Base-by-base conservation (phyloP, 495 filamentous ascomycete species). In the Aspergillus baeticus region DNA sequence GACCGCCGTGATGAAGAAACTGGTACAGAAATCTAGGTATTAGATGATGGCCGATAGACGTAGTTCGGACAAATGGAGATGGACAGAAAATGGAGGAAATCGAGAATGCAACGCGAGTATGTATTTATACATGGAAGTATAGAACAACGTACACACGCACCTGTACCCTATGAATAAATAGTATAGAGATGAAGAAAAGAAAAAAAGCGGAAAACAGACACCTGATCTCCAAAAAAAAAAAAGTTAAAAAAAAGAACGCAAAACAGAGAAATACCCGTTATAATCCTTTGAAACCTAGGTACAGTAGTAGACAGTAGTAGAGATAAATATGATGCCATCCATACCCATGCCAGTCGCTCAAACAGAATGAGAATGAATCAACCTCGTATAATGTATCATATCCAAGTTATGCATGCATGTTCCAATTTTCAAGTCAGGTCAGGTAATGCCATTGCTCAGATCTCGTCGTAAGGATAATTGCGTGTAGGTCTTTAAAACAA, bases 351-450 rank as follows among this genome's bases (percentile, higher is more conserved):
- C 17, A 49, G 45, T 49, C 45, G 45, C 45, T 49, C 18, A 51
- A 29, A 50, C 35, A 43, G 31, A 36, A 35, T 10, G 33, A 47
- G 39, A 31, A 18, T 29, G 26, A 49, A 29, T 54, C 48, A 38
- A 51, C 48, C 36, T 62, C 59, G 41, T 55, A 54, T 21, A 56
- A 57, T 46, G 58, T 51, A 57, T 59, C 48, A 51, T 55, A 54
- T 48, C 51, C 48, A 43, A 46, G 50, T 36, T 13, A 58, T 51
- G 51, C 45, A 58, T 26, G 52, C 52, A 51, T 54, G 49, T 21
- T 26, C 26, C 17, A 44, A 13, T 49, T 18, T 39, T 29, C 29
- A 42, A 53, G 50, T 53, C 3, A 33, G 26, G 42, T 45, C 13
- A 47, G 42, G 26, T 41, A 39, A 48, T 43, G 56, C 43, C 34